Conservation (phyloP, 441 rosid species). For the Macaranga tanarius region DNA sequence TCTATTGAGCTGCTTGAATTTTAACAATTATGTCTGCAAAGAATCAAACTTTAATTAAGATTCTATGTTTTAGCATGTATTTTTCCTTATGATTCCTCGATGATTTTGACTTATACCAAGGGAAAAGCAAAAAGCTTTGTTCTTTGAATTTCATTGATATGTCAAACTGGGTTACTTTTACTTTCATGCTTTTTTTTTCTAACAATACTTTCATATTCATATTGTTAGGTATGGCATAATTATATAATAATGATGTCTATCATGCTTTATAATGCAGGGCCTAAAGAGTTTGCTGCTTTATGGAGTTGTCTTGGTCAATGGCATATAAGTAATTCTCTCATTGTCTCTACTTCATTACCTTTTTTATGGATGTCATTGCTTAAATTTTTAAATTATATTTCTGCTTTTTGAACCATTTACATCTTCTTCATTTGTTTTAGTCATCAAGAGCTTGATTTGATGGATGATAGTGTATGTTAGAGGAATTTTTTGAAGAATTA, state of each 20-base stretch:
- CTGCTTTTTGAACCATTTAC: not conserved
- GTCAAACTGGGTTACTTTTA: not conserved
- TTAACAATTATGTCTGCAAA: not conserved
- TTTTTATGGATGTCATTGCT: not conserved
- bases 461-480: not conserved
- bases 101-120: not conserved
- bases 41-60: not conserved
- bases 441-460: not conserved
- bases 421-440: not conserved
- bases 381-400: not conserved
- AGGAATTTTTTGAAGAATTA: not conserved
- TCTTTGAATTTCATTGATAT: not conserved
- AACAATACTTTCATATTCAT: not conserved
- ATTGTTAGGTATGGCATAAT: not conserved
- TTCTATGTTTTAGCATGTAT: not conserved
- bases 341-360: not conserved
- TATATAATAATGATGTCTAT: not conserved
- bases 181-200: too few species aligned
- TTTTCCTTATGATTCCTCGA: not conserved
- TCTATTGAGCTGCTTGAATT: not conserved
- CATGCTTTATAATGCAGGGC: constrained; percentile 39
- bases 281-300: constrained; percentile 54
- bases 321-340: constrained; percentile 49
- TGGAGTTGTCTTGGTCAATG: constrained; percentile 69
- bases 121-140: not conserved